Conservation (phyloP, 2,329 filamentous ascomycete genomes). For the Juglanconis sp. region DNA sequence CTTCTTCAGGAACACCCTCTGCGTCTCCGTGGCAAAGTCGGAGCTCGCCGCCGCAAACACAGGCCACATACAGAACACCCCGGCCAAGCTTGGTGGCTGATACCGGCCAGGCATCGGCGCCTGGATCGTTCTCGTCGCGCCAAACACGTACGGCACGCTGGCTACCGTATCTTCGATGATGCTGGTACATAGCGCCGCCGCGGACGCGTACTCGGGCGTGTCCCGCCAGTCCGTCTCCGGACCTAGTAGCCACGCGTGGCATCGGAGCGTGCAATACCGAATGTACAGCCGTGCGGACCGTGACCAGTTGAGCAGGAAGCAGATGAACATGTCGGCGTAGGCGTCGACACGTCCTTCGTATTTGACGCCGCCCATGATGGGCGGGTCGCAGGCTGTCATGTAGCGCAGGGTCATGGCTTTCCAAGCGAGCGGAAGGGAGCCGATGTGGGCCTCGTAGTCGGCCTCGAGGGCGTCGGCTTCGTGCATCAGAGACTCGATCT, state of each 20-base stretch:
- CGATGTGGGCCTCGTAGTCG: conserved; percentile 14
- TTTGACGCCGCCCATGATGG: conserved; percentile 12
- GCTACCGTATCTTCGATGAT: conserved; percentile 13
- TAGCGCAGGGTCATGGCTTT: conserved; percentile 15
- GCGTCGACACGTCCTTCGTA: conserved; percentile 15
- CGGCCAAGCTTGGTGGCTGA: conserved; percentile 12
- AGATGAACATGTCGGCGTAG: conserved; percentile 18
- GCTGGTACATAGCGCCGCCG: not conserved
- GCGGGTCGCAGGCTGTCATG: conserved; percentile 3
- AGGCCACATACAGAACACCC: conserved; percentile 17
- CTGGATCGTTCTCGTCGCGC: not conserved
- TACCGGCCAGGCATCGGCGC: not conserved
- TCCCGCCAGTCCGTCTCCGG: conserved; percentile 13
- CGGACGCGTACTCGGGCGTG: conserved; percentile 7
- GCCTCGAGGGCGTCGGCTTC: conserved; percentile 16
- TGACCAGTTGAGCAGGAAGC: conserved; percentile 18
- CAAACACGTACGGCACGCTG: conserved; percentile 17
- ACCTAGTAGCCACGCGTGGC: conserved; percentile 14
- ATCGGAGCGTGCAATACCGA: conserved; percentile 15
- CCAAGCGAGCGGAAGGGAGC: conserved; percentile 9
- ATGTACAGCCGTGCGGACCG: conserved; percentile 16
- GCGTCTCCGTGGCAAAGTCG: conserved; percentile 14
- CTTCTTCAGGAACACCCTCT: conserved; percentile 14
- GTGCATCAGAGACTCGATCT: conserved; percentile 1
- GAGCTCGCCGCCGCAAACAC: conserved; percentile 18